Conservation (phyloP, 1,284 basidiomycete species). For the Rhodotorula sp. region DNA sequence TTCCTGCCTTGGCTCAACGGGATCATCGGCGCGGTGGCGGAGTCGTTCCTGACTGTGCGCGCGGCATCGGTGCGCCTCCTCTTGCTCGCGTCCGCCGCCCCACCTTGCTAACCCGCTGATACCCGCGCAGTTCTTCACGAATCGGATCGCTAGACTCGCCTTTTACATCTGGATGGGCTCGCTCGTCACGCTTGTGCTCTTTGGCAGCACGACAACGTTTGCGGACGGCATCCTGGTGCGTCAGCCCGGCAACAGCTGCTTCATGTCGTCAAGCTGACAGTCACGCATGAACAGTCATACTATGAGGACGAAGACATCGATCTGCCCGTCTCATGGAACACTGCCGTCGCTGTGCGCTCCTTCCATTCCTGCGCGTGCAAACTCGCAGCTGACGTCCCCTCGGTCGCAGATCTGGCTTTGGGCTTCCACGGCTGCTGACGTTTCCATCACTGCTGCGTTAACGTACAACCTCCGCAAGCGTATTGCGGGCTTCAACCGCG, state of each 20-base stretch:
- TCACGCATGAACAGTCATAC: neutral
- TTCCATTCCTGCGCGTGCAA: neutral
- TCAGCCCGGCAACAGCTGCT: neutral
- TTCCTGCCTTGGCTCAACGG: constrained; percentile 3
- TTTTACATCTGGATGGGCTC: constrained; percentile 10
- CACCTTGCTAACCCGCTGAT: neutral
- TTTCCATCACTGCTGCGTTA: constrained; percentile 20
- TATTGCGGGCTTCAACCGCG: constrained; percentile 23
- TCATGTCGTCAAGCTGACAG: too few relatives aligned
- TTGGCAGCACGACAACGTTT: neutral
- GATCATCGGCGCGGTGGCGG: neutral
- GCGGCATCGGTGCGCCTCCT: constrained; percentile 1
- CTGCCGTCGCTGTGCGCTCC: neutral
- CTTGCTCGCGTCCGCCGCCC: too few relatives aligned
- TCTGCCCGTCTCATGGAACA: neutral
- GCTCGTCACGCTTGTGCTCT: neutral
- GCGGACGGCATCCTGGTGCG: constrained; percentile 4
- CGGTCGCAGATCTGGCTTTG: constrained; percentile 10
- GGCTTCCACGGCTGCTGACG: constrained; percentile 13
- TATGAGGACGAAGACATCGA: neutral
- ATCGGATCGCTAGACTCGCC: neutral
- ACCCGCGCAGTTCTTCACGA: constrained; percentile 7
- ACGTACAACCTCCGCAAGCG: constrained; percentile 10
- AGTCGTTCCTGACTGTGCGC: constrained; percentile 1
- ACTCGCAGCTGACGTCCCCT: neutral